Base-by-base conservation (phyloP, 2,329 filamentous ascomycete species). In the Venturia pyrina region DNA sequence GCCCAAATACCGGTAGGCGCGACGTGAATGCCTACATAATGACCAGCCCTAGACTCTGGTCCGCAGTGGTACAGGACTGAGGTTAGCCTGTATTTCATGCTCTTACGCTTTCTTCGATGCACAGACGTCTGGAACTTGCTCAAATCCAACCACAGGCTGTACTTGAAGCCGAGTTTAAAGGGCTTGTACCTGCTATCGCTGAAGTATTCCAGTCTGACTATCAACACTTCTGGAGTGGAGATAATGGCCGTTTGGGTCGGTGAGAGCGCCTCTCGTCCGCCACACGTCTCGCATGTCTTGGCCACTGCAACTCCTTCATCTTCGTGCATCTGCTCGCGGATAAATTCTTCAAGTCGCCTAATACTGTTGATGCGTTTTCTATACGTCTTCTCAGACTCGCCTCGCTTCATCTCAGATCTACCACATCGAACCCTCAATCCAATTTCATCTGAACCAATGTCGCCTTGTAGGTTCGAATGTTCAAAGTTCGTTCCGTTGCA, bases 81-180 rank as follows among this genome's bases (percentile, higher is more conserved):
- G 21, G 62, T 50, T 2, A 63, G 43, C 21, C 43, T 46, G 32
- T 63, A 63, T n/a, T 41, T 37, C n/a, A 63, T 28, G 21, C 43
- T 37, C 41, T 44, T 40, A 3, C 32, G n/a, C 34, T n/a, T 40
- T 34, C 40, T 21, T n/a, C 62, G 37, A 13, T 34, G 32, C 24
- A 24, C 5, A 7, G 34, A 21, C 32, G 41, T 8, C n/a, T 50
- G 41, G 19, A 46, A 44, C n/a, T 48, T 21, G 41, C 32, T 63
- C 10, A 63, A 13, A 50, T 63, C 62, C n/a, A 63, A 28, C 62
- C 62, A 63, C 21, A 63, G 62, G 32, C 43, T 17, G n/a, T 63
- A 63, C n/a, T 48, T 21, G 24, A 48, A 44, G 21, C 17, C 19
- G 11, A 37, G 41, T 28, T n/a, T 5, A 11, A 21, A 24, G 13